These are phyloP conservation scores for Talaromyces sp. DNA, from an alignment of 2,329 filamentous ascomycete species.

Conservation along the genomic window DNA sequence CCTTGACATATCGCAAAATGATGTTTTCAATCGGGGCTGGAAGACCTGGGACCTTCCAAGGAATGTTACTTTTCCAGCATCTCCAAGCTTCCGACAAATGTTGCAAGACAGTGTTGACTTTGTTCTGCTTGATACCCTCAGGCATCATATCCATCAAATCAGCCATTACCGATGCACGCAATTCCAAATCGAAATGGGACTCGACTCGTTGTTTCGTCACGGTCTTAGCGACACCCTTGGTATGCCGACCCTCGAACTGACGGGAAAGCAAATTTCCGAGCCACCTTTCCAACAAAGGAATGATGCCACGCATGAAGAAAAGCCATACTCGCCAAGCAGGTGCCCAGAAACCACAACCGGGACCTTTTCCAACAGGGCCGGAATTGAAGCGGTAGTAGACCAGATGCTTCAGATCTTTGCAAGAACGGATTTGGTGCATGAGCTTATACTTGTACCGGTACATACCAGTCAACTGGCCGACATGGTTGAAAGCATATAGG, in stretches of 20 bases:
- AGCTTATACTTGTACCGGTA: constrained; percentile 99
- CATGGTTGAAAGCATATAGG: constrained; percentile 98
- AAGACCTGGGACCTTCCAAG: constrained; percentile 96
- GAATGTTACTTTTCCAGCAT: constrained; percentile 99
- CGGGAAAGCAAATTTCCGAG: constrained; percentile 92
- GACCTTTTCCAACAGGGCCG: constrained; percentile 92
- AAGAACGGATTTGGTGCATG: constrained; percentile 99
- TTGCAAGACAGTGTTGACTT: constrained; percentile 95
- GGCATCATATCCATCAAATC: constrained; percentile 99
- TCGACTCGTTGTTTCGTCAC: constrained; percentile 99
- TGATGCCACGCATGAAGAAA: constrained; percentile 98
- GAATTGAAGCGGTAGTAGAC: constrained; percentile 99
- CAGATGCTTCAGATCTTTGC: constrained; percentile 97
- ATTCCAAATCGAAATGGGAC: constrained; percentile 94
- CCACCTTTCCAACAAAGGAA: constrained; percentile 93
- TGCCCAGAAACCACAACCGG: constrained; percentile 98
- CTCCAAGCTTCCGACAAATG: constrained; percentile 97
- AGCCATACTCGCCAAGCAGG: constrained; percentile 98
- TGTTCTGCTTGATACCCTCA: constrained; percentile 98
- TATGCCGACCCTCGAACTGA: constrained; percentile 97
- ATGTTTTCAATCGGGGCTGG: constrained; percentile 98
- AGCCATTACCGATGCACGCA: constrained; percentile 96
- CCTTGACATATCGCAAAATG: constrained; percentile 96
- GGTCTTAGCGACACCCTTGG: constrained; percentile 97
- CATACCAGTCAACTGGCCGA: constrained; percentile 97